These are phyloP conservation scores for Pseudopithomyces chartarum DNA, from an alignment of 2,329 filamentous ascomycete species.

Conservation along the genomic window DNA sequence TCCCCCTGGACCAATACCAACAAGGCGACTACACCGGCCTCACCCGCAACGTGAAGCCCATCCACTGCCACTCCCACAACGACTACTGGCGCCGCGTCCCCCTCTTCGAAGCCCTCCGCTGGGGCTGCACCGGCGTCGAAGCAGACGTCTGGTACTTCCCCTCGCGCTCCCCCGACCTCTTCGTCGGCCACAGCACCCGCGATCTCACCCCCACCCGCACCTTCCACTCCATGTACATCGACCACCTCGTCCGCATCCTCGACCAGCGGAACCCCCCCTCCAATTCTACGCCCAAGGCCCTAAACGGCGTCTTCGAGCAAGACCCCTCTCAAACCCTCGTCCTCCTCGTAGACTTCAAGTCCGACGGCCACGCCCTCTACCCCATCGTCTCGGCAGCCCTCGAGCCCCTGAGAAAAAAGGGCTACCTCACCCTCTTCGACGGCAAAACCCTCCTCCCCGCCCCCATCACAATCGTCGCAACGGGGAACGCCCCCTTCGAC, in stretches of 20 bases:
- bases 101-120: conserved; percentile 60
- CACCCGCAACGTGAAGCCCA: conserved; percentile 55
- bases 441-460: conserved; percentile 48
- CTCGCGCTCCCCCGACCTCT: conserved; percentile 56
- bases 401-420: conserved; percentile 52
- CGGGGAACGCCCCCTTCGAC: conserved; percentile 58
- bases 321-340: conserved; percentile 55
- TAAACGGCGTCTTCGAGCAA: conserved; percentile 58
- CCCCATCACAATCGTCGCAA: conserved; percentile 59
- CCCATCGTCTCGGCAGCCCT: conserved; percentile 50
- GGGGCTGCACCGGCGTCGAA: conserved; percentile 61
- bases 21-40: conserved; percentile 47
- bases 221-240: conserved; percentile 57
- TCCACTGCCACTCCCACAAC: conserved; percentile 62
- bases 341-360: conserved; percentile 60
- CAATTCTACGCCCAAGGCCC: conserved; percentile 19
- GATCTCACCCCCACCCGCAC: conserved; percentile 54
- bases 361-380: conserved; percentile 41
- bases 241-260: conserved; percentile 57
- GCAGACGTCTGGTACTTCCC: conserved; percentile 61
- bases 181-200: conserved; percentile 58
- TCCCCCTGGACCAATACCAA: conserved; percentile 41
- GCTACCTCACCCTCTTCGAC: conserved; percentile 58
- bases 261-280: conserved; percentile 56
- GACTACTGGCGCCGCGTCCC: conserved; percentile 63